Conservation (phyloP, 441 rosid genomes). For the Flueggea neowawraea region DNA sequence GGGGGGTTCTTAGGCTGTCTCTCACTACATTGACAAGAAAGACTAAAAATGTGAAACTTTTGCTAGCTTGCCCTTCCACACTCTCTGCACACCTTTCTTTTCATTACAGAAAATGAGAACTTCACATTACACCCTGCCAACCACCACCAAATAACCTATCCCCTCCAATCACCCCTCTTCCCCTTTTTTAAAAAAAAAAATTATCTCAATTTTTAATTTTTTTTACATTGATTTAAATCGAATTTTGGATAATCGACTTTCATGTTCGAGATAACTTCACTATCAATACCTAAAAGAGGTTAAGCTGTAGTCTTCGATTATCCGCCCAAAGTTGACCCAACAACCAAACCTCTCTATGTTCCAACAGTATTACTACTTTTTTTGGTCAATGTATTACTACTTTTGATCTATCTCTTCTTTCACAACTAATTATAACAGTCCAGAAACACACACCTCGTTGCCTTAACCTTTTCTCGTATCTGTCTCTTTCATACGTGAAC, state of each 20-base stretch:
- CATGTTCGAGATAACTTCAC: no score
- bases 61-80: no score
- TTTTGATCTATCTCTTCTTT: conserved; percentile 10
- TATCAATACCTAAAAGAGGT: no score
- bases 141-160: conserved; percentile 18
- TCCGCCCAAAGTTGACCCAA: conserved; percentile 56
- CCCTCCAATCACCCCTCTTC: no score
- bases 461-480: not conserved
- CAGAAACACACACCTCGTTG: not conserved
- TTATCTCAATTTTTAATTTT: no score
- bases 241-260: no score
- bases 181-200: no score
- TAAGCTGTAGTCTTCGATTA: conserved; percentile 26
- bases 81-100: conserved; percentile 28
- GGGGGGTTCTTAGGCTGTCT: conserved; percentile 31
- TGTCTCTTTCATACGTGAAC: not conserved
- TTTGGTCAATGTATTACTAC: no score
- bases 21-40: conserved; percentile 39
- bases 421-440: conserved; percentile 20
- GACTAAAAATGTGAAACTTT: conserved; percentile 14
- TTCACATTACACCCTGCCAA: conserved; percentile 21
- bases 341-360: conserved; percentile 14
- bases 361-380: not conserved
- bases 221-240: no score
- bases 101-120: conserved; percentile 20